These are phyloP conservation scores for Pestalotiopsis fici DNA, from an alignment of 2,329 filamentous ascomycete genomes.

Conservation along the genomic window DNA sequence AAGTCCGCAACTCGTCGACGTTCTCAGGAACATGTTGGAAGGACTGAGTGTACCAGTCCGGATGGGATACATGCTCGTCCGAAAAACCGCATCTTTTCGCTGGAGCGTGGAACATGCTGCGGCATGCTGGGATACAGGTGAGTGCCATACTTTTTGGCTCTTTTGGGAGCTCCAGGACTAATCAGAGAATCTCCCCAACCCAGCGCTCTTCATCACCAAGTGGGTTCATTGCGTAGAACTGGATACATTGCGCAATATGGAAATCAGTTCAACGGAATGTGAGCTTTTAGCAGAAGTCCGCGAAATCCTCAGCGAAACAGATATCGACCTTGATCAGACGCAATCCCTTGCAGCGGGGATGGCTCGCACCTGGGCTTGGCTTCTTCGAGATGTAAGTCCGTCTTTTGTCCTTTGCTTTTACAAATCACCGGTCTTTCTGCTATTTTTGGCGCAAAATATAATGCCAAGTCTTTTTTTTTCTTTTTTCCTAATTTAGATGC, in stretches of 20 bases:
- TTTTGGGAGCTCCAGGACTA: neutral
- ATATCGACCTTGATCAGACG: neutral
- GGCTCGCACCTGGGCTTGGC: neutral
- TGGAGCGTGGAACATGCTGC: neutral
- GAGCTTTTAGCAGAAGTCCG: neutral
- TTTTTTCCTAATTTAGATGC: neutral
- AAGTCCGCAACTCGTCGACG: neutral
- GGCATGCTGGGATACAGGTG: neutral
- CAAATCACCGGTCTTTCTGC: neutral
- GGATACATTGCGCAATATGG: neutral
- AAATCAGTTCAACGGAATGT: neutral
- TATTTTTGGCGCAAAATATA: neutral
- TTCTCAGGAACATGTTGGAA: neutral
- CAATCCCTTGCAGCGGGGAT: neutral
- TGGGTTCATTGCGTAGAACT: neutral
- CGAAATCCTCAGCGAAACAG: neutral
- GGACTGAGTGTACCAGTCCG: neutral
- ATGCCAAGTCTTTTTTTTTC: neutral
- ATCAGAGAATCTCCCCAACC: too few relatives aligned
- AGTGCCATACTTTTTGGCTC: neutral
- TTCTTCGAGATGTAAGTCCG: neutral
- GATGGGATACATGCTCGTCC: neutral
- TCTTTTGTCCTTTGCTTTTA: neutral
- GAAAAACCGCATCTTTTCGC: neutral
- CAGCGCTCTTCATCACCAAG: neutral